Evolutionary conservation across 1,284 basidiomycete genomes (phyloP).

Genomic region (Ceratobasidium sp.): DNA sequence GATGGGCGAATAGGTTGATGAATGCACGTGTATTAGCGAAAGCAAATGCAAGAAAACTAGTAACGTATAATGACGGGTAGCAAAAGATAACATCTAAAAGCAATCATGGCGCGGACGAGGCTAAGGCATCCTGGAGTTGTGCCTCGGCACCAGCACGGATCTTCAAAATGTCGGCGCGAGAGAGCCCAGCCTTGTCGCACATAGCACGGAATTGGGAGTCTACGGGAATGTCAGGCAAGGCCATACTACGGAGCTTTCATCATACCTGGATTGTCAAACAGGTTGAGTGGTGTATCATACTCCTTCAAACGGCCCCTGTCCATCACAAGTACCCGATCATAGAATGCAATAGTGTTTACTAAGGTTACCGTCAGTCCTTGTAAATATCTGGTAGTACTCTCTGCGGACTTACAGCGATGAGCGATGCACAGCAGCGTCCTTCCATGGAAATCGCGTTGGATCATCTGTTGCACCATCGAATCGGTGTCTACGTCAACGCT

Average conservation of each 20-base stretch:
- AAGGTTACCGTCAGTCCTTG: neutral
- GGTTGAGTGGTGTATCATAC: slow-evolving; percentile 77
- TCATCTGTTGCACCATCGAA: slow-evolving; percentile 74
- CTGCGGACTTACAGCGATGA: slow-evolving; percentile 55
- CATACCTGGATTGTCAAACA: slow-evolving; percentile 71
- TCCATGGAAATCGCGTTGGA: slow-evolving; percentile 69
- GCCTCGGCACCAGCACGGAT: slow-evolving; percentile 47
- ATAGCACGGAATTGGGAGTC: slow-evolving; percentile 56
- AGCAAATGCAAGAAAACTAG: neutral
- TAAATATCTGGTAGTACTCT: neutral
- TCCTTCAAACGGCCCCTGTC: slow-evolving; percentile 66
- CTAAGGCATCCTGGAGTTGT: slow-evolving; percentile 15
- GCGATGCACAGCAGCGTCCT: slow-evolving; percentile 76
- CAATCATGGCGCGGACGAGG: slow-evolving; percentile 2
- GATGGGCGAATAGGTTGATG: too few species aligned
- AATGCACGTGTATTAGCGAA: too few species aligned
- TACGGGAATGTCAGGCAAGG: neutral
- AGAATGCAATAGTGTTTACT: slow-evolving; percentile 70
- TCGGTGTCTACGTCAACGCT: slow-evolving; percentile 85
- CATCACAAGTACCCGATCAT: slow-evolving; percentile 80
- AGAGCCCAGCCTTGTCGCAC: slow-evolving; percentile 74
- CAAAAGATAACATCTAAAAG: neutral
- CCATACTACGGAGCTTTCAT: slow-evolving; percentile 48
- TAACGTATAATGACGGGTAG: neutral
- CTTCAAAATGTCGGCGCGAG: slow-evolving; percentile 59